Base-by-base conservation (phyloP, 75 land plant species). In the Azolla pinnata region DNA sequence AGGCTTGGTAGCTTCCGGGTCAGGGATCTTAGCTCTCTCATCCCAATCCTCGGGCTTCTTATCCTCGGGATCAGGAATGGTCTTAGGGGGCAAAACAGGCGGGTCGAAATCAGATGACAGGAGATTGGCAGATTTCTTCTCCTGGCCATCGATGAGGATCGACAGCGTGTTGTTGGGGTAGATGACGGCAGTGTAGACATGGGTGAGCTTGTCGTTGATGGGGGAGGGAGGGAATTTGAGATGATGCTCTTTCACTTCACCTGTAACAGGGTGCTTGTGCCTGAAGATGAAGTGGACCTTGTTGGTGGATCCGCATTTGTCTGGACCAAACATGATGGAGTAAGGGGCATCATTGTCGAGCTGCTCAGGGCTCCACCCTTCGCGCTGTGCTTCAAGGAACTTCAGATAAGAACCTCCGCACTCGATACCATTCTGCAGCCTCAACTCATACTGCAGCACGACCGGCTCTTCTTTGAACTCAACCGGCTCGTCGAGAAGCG, bases 31-130 rank as follows among this genome's bases (percentile, higher is more conserved):
- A 2, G 71, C 86, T 26, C 93, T 83, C 73, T 90, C 97, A 77
- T 90, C 97, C 97, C 97, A 91, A 61, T 82, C 95, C 64, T 81
- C 84, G n/a, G 97, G 97, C 54, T 82, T 90, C 69, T 77, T 84
- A 45, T 90, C 93, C 59, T 75, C 81, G 47, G 88, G 88, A 57
- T 90, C 95, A 4, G 88, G 76, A 44, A 90, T 84, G 2, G 83
- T 88, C 68, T 75, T 66, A 7, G 83, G 70, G 38, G 97, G 97
- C 25, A 91, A 66, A 14, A 91, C 61, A 1, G 84, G 62, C n/a
- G 97, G 97, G 45, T 91, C 95, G 69, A 91, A 91, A 44, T 87
- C 89, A 28, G 74, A 80, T 27, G 58, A 51, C 5, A 82, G 68
- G 2, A 87, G 65, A 51, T 85, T 72, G 48, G 76, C 83, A 26